These are phyloP conservation scores for Penicillium parvum DNA, from an alignment of 495 filamentous ascomycete genomes.

Conservation along the genomic window DNA sequence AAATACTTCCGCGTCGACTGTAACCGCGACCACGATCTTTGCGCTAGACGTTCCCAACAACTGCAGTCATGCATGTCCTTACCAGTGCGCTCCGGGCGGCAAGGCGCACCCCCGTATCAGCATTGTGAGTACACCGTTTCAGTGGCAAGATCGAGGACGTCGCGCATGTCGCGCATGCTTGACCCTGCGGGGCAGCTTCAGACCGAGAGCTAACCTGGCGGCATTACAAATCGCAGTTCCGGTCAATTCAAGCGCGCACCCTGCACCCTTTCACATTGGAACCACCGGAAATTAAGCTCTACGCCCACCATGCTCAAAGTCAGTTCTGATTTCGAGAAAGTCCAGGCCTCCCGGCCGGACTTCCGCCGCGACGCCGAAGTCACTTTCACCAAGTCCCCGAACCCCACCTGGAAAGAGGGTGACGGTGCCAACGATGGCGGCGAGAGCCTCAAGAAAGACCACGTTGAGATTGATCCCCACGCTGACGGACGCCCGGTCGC, in stretches of 20 bases:
- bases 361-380: constrained; percentile 52
- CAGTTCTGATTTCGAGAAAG: constrained; percentile 68
- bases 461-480: constrained; percentile 81
- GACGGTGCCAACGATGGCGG: constrained; percentile 64
- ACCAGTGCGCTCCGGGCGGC: too few relatives aligned
- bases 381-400: constrained; percentile 63
- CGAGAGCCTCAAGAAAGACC: constrained; percentile 51
- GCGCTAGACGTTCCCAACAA: too few relatives aligned
- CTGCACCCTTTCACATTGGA: not conserved
- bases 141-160: too few relatives aligned
- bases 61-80: too few relatives aligned
- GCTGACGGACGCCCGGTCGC: constrained; percentile 59
- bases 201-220: constrained; percentile 3
- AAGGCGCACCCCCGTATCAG: too few relatives aligned
- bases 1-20: too few relatives aligned
- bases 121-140: too few relatives aligned
- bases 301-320: constrained; percentile 27
- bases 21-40: too few relatives aligned
- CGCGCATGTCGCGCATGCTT: too few relatives aligned
- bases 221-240: constrained; percentile 4
- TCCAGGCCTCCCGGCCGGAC: constrained; percentile 68
- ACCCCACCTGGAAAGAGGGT: constrained; percentile 75
- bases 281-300: constrained; percentile 14
- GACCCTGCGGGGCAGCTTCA: not conserved
- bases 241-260: not conserved